Conservation (phyloP, 1,139 yeast species). For the Yamadazyma songkhlaensis region DNA sequence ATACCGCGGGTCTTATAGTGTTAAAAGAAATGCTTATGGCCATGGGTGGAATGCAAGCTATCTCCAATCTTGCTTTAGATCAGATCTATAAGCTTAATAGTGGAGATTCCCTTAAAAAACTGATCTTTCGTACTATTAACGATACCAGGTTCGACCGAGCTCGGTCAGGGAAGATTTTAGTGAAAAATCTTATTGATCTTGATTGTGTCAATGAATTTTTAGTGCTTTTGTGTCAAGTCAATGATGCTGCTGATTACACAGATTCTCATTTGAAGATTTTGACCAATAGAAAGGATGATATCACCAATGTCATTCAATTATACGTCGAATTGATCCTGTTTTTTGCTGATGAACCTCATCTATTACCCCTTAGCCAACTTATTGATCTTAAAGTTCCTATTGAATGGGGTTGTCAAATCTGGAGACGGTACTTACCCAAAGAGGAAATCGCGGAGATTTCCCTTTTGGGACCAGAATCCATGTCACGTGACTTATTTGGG, state of each 20-base stretch:
- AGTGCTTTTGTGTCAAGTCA: conserved; percentile 56
- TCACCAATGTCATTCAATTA: conserved; percentile 61
- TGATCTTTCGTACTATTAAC: conserved; percentile 61
- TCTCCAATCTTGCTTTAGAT: conserved; percentile 57
- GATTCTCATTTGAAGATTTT: conserved; percentile 65
- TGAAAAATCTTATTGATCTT: conserved; percentile 44
- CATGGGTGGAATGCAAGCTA: conserved; percentile 82
- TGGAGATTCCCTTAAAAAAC: conserved; percentile 54
- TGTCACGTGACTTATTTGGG: conserved; percentile 49
- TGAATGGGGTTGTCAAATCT: conserved; percentile 73
- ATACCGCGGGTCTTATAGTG: conserved; percentile 63
- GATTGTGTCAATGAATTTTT: conserved; percentile 61
- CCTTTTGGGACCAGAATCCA: conserved; percentile 6
- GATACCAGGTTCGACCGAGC: conserved; percentile 50
- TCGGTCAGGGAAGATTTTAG: conserved; percentile 52
- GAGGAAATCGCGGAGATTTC: not conserved
- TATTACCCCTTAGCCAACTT: conserved; percentile 49
- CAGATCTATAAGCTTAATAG: conserved; percentile 71
- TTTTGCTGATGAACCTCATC: conserved; percentile 34
- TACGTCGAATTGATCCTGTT: conserved; percentile 58
- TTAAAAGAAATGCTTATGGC: conserved; percentile 65
- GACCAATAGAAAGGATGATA: conserved; percentile 71
- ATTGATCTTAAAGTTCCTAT: conserved; percentile 49
- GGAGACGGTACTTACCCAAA: conserved; percentile 53
- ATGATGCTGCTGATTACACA: conserved; percentile 39